Evolutionary conservation across 164 flowering plant genomes (phyloP).

Genomic region (Warburgia ugandensis): DNA sequence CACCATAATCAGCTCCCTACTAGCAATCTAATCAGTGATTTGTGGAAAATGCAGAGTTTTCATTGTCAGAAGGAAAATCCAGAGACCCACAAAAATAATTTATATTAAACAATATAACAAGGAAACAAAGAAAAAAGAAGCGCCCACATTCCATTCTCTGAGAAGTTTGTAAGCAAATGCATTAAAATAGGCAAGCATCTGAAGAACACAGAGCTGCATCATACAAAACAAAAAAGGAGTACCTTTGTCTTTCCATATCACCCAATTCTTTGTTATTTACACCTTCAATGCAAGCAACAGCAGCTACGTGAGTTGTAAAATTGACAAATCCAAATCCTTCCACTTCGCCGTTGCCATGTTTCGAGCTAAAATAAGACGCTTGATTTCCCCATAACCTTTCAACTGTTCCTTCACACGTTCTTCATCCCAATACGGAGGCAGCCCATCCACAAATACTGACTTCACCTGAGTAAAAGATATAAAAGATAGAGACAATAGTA

Average conservation of each 20-base stretch:
- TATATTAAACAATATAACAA: too few species aligned
- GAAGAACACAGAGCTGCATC: too few species aligned
- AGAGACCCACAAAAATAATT: too few species aligned
- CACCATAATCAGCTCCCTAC: too few species aligned
- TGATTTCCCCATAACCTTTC: slow-evolving; percentile 58
- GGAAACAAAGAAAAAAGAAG: too few species aligned
- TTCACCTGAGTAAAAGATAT: slow-evolving; percentile 33
- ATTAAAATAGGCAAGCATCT: too few species aligned
- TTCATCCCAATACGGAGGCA: slow-evolving; percentile 74
- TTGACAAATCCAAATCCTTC: slow-evolving; percentile 81
- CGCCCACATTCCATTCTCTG: too few species aligned
- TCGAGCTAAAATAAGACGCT: slow-evolving; percentile 53
- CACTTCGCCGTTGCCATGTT: slow-evolving; percentile 81
- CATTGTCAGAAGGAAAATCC: too few species aligned
- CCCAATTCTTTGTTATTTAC: slow-evolving; percentile 40
- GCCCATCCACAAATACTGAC: slow-evolving; percentile 69
- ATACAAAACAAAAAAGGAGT: slow-evolving; percentile 4
- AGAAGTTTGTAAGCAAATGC: too few species aligned
- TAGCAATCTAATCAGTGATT: too few species aligned
- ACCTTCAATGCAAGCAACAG: slow-evolving; percentile 53
- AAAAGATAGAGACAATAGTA: too few species aligned
- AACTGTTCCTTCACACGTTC: slow-evolving; percentile 50
- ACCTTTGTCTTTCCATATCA: slow-evolving; percentile 68
- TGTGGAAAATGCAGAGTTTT: too few species aligned
- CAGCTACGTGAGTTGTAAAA: slow-evolving; percentile 59